Evolutionary conservation across 495 filamentous ascomycete genomes (phyloP).

Genomic region (Neurospora cerealis): DNA sequence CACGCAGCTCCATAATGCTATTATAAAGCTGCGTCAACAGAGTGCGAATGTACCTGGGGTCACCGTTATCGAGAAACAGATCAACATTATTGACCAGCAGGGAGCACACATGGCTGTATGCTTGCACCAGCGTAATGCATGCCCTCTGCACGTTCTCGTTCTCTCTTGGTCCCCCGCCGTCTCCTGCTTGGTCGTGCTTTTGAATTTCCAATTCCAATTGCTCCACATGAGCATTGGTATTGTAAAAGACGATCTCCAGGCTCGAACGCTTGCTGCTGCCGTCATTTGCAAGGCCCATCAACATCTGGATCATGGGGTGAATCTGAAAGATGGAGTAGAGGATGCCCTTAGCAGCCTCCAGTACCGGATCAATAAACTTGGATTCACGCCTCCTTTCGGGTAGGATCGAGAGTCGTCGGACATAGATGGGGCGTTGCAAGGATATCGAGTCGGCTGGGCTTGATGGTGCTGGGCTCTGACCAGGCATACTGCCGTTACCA

Average conservation of each 20-base stretch:
- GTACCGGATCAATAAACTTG: slow-evolving; percentile 48
- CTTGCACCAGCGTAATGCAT: slow-evolving; percentile 60
- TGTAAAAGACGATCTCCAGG: slow-evolving; percentile 69
- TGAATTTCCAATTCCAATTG: slow-evolving; percentile 65
- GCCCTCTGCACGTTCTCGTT: slow-evolving; percentile 58
- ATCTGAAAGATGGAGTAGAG: slow-evolving; percentile 77
- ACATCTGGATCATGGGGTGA: slow-evolving; percentile 61
- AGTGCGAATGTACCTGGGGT: slow-evolving; percentile 70
- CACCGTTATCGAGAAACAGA: slow-evolving; percentile 61
- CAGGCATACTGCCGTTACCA: slow-evolving; percentile 30
- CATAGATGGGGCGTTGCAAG: slow-evolving; percentile 47
- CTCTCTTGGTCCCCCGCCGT: slow-evolving; percentile 42
- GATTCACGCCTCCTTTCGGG: slow-evolving; percentile 67
- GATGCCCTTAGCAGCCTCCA: slow-evolving; percentile 78
- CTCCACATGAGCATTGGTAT: slow-evolving; percentile 63
- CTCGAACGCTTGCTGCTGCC: slow-evolving; percentile 57
- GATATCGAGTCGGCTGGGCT: slow-evolving; percentile 45
- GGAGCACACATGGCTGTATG: slow-evolving; percentile 64
- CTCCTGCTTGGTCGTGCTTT: slow-evolving; percentile 46
- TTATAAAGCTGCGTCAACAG: slow-evolving; percentile 73
- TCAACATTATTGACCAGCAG: slow-evolving; percentile 60
- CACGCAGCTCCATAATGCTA: slow-evolving; percentile 64
- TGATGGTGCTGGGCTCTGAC: slow-evolving; percentile 40
- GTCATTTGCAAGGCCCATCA: slow-evolving; percentile 61
- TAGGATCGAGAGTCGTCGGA: slow-evolving; percentile 70